Base-by-base conservation (phyloP, 768 basidiomycete species). In the Xerocomus spinulosus region DNA sequence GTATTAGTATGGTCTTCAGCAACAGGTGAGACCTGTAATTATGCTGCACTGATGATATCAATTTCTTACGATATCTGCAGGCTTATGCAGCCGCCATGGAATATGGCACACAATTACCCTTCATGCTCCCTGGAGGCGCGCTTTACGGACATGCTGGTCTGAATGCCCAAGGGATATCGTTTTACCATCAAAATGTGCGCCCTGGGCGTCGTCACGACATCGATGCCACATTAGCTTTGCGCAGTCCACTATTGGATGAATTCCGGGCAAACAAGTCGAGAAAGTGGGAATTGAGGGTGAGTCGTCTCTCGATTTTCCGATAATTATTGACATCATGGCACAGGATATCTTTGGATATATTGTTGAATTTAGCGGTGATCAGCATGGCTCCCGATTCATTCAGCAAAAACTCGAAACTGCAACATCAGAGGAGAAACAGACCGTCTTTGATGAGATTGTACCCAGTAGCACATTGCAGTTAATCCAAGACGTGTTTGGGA, bases 331-430 rank as follows among this genome's bases (percentile, higher is more conserved):
- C 46, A 15, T 40, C 5, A 20, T 42, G 41, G 17, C 10, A 28
- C 56, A 97, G 95, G 92, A 95, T 58, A 84, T 99, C 53, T 75
- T 77, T 37, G 90, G 90, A 8, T 79, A 87, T 63, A 67, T 95
- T 46, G 84, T 89, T 33, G 95, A 97, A 66, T 99, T 99, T 64
- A 85, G 89, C 49, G 81, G 82, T 13, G 95, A 98, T 67, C 94
- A 96, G 62, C 88, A 94, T 53, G 95, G 93, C n/a, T 96, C 93
- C n/a, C 82, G 95, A 9, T 92, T 97, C 67, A 93, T 99, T 51
- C 95, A 98, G 64, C 83, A 87, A 57, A 85, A 87, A 60, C 74
- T 97, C 34, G 84, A 88, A 63, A 72, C 69, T 2, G 86, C 91
- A 5, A 75, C 80, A n/a, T 74, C 75, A 32, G 90, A 91, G 50